Evolutionary conservation across 345 rosid genomes (phyloP), one percentile per base, ranked within the genome.

Genomic region (Rhizophora apiculata): DNA sequence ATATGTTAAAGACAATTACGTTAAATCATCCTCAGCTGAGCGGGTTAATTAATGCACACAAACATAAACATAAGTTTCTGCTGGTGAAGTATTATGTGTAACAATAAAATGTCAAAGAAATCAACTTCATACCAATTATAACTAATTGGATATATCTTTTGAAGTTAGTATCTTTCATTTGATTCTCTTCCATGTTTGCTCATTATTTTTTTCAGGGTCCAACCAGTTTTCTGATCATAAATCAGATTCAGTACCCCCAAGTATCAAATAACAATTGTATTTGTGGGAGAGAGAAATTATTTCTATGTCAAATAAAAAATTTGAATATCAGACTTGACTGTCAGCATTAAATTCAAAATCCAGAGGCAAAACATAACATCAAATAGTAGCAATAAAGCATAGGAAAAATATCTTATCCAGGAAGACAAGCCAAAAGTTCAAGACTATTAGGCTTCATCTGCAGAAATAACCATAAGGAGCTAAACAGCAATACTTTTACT

Each of bases 401-500:
- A 48, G 37, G 26, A 57, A 57, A 70, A 8, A 13, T 15, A 26
- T 43, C 24, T 26, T 21, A 18, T 31, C 51, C 39, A 39, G 70
- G 48, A 72, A 68, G 49, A 51, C 37, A 8, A 60, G 37, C 29
- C 11, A 30, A 68, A 62, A 68, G 62, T n/a, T 60, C 48, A 21
- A 68, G 37, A 34, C 4, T 30, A 24, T 36, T 3, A 43, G 75
- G 21, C 39, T 27, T 31, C 49, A 52, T 36, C 65, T 39, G 49
- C 8, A 20, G 30, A 72, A 27, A 10, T 21, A 29, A 31, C 48
- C 39, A 27, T 30, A 57, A 55, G 1, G 46, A 43, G 37, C 67
- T 62, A 11, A n/a, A 36, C 53, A 21, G 65, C 3, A 26, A 74
- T 57, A 67, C 36, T 55, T 63, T 56, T 31, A 85, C 97, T 83